Base-by-base conservation (phyloP, 2,329 filamentous ascomycete genomes). In the Sclerotiophoma versabilis region DNA sequence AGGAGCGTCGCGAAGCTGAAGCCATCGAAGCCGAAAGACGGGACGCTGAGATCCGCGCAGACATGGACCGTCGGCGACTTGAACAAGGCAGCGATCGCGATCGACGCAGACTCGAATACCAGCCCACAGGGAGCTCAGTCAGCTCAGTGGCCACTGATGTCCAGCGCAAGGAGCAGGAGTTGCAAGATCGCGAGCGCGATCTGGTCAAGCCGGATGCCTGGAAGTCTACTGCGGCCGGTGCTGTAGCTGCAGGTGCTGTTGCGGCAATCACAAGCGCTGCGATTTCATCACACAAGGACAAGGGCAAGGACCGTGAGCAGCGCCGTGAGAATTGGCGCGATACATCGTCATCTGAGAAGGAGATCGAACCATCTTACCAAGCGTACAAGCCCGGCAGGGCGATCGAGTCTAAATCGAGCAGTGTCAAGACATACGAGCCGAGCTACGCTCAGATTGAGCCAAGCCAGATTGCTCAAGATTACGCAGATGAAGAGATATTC, bases 401-500 rank as follows among this genome's bases (percentile, higher is more conserved):
- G 14, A 33, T 37, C 15, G 47, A 50, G 26, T 65, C 64, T 25
- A 67, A 65, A 45, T 69, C 69, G 19, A 63, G 53, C 51, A 57
- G 27, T 15, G 55, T 61, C 30, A 66, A 62, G 51, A 59, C 58
- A n/a, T 54, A 63, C 14, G 69, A 71, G 38, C 69, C 73, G 19
- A 67, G 66, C 25, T 62, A 41, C 20, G 73, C 77, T 17, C 68
- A 72, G 25, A 70, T 71, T 5, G 74, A 73, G 33, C 72, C 72
- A 6, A 74, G 70, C 54, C 66, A 65, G 27, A 56, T 73, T 12
- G 62, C 58, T 14, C 68, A 72, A 26, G 71, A 73, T 50, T 72
- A 74, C 20, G 66, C 66, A 49, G 77, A 80, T 39, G 79, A 81
- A 12, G 78, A 79, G 14, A 73, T 81, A 29, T 78, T 76, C 60